Percentiles rank a stretch among this genome's conserved stretches.
Evolutionary conservation across 2,329 filamentous ascomycete species (phyloP).

Genomic region (Neofusicoccum cordaticola): DNA sequence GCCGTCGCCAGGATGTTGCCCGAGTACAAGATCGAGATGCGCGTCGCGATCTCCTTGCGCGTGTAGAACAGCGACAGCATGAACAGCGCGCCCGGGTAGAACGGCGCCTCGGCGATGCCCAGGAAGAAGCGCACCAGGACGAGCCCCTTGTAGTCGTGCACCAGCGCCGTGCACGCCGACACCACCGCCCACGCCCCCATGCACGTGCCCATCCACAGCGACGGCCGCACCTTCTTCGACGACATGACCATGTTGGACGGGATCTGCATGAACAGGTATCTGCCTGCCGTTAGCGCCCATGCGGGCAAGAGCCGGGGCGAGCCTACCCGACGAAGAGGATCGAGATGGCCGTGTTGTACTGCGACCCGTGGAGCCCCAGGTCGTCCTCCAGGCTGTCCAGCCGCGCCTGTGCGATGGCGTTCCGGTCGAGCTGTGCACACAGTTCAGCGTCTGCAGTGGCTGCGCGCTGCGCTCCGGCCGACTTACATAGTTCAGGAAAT

Average conservation of each 20-base stretch:
- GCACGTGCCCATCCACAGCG: constrained; percentile 35
- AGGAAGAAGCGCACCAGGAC: constrained; percentile 38
- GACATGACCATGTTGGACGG: constrained; percentile 45
- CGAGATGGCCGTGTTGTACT: constrained; percentile 50
- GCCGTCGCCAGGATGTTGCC: constrained; percentile 39
- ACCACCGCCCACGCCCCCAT: constrained; percentile 42
- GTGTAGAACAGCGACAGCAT: constrained; percentile 38
- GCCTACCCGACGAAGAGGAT: constrained; percentile 55
- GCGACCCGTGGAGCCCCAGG: not conserved
- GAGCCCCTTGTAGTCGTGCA: constrained; percentile 36
- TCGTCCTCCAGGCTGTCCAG: constrained; percentile 62
- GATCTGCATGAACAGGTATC: constrained; percentile 35
- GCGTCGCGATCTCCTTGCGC: constrained; percentile 36
- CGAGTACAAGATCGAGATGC: constrained; percentile 39
- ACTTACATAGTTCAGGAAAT: constrained; percentile 32
- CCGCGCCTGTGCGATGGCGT: constrained; percentile 63
- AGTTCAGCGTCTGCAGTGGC: not conserved
- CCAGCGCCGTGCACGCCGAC: constrained; percentile 34
- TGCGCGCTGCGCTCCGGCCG: no score
- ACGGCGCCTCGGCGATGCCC: constrained; percentile 36
- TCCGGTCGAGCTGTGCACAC: constrained; percentile 50
- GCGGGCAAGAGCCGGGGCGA: constrained; percentile 50
- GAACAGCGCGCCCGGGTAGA: constrained; percentile 34
- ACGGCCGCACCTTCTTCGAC: constrained; percentile 33
- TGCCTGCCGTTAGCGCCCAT: constrained; percentile 49